Evolutionary conservation across 768 basidiomycete species (phyloP).

Genomic region (Macrolepiota fuliginosa): DNA sequence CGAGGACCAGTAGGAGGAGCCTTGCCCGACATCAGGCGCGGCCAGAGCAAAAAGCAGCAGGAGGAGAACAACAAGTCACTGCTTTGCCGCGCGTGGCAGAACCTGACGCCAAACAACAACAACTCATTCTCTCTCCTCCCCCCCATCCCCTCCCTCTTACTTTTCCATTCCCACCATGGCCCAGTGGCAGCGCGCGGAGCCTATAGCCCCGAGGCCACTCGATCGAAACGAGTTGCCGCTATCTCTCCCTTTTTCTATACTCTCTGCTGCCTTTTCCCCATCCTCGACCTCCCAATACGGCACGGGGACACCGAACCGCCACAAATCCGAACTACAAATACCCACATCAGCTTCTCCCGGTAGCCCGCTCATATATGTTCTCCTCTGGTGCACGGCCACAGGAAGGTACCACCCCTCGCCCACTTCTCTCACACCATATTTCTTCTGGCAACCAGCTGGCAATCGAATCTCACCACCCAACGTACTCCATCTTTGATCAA

Average conservation of each 20-base stretch:
- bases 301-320: constrained; percentile 29
- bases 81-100: constrained; percentile 5
- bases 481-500: too few species aligned
- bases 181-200: constrained; percentile 58
- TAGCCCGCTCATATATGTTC: constrained; percentile 24
- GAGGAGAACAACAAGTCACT: neutral
- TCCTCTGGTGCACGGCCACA: constrained; percentile 27
- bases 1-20: constrained; percentile 74
- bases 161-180: constrained; percentile 41
- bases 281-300: constrained; percentile 18
- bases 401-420: constrained; percentile 18
- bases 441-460: too few species aligned
- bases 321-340: constrained; percentile 29
- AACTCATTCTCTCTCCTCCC: neutral
- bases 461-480: too few species aligned
- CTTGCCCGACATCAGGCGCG: constrained; percentile 69
- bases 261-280: constrained; percentile 23
- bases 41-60: neutral
- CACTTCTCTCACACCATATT: too few species aligned
- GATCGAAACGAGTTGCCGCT: constrained; percentile 66
- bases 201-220: constrained; percentile 65
- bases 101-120: neutral
- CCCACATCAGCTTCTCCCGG: constrained; percentile 20
- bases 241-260: neutral
- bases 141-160: neutral